Evolutionary conservation across 2,329 filamentous ascomycete genomes (phyloP).

Genomic region (Tolypocladium album): DNA sequence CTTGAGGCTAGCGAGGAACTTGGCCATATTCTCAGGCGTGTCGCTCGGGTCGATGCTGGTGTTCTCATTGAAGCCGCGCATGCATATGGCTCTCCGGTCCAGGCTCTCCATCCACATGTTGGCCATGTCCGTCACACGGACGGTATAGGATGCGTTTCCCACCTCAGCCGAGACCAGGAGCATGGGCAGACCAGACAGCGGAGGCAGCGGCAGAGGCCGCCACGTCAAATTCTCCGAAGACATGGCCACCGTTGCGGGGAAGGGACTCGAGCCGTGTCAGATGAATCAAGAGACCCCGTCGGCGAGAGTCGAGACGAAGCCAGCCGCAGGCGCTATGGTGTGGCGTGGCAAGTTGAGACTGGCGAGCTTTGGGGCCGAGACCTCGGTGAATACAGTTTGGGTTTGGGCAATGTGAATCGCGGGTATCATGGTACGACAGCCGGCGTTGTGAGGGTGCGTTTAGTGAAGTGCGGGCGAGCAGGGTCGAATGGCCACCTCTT

Average conservation of each 20-base stretch:
- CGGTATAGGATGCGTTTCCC: conserved; percentile 43
- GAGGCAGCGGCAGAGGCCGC: conserved; percentile 34
- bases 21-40: conserved; percentile 54
- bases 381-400: conserved; percentile 7
- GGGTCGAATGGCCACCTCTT: neutral
- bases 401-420: neutral
- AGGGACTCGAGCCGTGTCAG: neutral
- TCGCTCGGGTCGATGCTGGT: conserved; percentile 66
- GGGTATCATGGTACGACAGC: neutral
- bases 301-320: neutral
- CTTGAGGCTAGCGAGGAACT: conserved; percentile 54
- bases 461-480: neutral
- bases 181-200: conserved; percentile 37
- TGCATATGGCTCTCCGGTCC: conserved; percentile 48
- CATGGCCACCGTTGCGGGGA: neutral
- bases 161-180: conserved; percentile 54
- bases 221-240: conserved; percentile 18
- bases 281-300: neutral
- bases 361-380: conserved; percentile 3
- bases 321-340: neutral
- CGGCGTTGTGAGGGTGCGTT: conserved; percentile 3
- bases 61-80: conserved; percentile 49
- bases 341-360: conserved; percentile 1
- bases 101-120: conserved; percentile 63
- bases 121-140: conserved; percentile 61